Conservation (phyloP, 768 basidiomycete genomes). For the Lactifluus volemus region DNA sequence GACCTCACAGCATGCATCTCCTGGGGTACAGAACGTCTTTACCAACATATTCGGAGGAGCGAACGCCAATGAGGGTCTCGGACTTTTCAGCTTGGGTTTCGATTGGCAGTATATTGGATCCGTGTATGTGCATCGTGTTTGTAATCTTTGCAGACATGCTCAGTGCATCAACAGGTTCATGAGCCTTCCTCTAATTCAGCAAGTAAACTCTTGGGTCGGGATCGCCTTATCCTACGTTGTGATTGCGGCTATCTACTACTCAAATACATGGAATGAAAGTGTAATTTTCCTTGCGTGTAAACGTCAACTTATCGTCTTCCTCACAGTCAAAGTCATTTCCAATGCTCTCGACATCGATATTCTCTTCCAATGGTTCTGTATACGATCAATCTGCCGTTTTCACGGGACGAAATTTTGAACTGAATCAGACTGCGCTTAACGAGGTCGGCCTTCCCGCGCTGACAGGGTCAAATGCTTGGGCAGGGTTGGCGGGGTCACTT, state of each 20-base stretch:
- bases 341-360: slow-evolving; percentile 53
- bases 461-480: slow-evolving; percentile 46
- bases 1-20: slow-evolving; percentile 40
- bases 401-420: slow-evolving; percentile 34
- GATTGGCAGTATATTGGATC: slow-evolving; percentile 64
- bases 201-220: slow-evolving; percentile 55
- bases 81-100: slow-evolving; percentile 50
- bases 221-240: slow-evolving; percentile 42
- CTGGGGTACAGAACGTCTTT: slow-evolving; percentile 38
- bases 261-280: slow-evolving; percentile 50
- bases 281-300: slow-evolving; percentile 16
- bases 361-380: slow-evolving; percentile 43
- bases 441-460: slow-evolving; percentile 35
- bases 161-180: slow-evolving; percentile 27
- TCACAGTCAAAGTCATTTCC: slow-evolving; percentile 43
- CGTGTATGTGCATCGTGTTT: slow-evolving; percentile 11
- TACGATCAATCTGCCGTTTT: slow-evolving; percentile 51
- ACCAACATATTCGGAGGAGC: slow-evolving; percentile 62
- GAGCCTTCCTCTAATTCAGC: slow-evolving; percentile 47
- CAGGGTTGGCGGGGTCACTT: slow-evolving; percentile 38
- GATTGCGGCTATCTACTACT: slow-evolving; percentile 51
- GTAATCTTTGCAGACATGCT: not conserved
- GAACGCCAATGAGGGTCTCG: slow-evolving; percentile 60
- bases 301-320: slow-evolving; percentile 13
- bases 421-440: slow-evolving; percentile 47